A percentile compares a stretch with the other conserved stretches of the same genome.
These are phyloP conservation scores for Kwoniella europaea DNA, from an alignment of 768 basidiomycete species.

Conservation along the genomic window DNA sequence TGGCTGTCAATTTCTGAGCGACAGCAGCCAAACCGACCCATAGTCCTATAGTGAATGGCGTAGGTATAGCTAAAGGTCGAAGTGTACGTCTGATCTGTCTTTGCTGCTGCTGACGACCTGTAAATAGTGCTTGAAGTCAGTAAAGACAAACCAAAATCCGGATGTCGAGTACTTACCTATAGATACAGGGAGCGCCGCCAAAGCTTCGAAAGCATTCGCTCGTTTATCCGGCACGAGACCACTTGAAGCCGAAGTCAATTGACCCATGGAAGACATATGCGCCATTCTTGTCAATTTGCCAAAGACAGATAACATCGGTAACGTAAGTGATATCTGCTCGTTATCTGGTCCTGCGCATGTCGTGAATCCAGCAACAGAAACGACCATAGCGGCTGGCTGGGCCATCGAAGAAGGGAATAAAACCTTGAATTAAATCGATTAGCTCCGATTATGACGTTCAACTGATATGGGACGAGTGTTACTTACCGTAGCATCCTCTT, in stretches of 20 bases:
- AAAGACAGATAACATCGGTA: slow-evolving; percentile 19
- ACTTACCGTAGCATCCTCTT: slow-evolving; percentile 26
- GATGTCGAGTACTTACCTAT: slow-evolving; percentile 30
- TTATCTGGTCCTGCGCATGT: slow-evolving; percentile 21
- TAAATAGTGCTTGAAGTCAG: background rate
- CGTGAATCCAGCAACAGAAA: slow-evolving; percentile 22
- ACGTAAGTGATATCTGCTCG: slow-evolving; percentile 22
- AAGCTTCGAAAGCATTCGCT: slow-evolving; percentile 27
- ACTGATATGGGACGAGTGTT: background rate
- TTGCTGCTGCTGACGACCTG: slow-evolving; percentile 51
- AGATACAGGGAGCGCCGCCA: slow-evolving; percentile 35
- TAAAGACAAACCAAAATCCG: background rate
- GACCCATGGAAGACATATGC: slow-evolving; percentile 13
- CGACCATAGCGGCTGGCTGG: slow-evolving; percentile 22
- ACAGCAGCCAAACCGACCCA: slow-evolving; percentile 29
- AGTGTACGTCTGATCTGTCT: slow-evolving; percentile 37
- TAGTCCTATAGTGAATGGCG: slow-evolving; percentile 23
- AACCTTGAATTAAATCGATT: background rate
- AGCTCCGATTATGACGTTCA: background rate
- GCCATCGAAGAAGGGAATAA: slow-evolving; percentile 16
- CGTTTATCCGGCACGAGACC: slow-evolving; percentile 8
- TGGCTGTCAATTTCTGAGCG: slow-evolving; percentile 24
- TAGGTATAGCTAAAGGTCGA: slow-evolving; percentile 13
- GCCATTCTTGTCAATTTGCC: slow-evolving; percentile 20
- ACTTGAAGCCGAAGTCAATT: background rate